Percentiles rank a stretch among this genome's conserved stretches.
These are phyloP conservation scores for Jaenimonas drosophilae DNA, from an alignment of 208 protist genomes.

Conservation along the genomic window DNA sequence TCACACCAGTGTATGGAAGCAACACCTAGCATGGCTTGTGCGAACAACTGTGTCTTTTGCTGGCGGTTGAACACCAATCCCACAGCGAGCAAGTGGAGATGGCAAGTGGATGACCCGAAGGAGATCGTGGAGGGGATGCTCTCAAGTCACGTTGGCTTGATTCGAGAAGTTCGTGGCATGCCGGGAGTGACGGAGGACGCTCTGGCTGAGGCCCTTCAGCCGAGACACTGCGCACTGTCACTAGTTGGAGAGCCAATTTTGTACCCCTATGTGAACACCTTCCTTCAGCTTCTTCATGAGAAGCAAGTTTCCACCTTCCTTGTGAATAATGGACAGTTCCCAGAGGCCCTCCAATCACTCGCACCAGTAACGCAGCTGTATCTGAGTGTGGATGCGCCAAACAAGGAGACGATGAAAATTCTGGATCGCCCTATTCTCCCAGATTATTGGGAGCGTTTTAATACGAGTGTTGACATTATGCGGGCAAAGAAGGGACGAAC, in stretches of 20 bases:
- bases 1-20: constrained; percentile 96
- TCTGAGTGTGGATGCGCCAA: constrained; percentile 90
- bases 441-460: constrained; percentile 93
- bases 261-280: constrained; percentile 93
- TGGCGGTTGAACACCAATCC: constrained; percentile 93
- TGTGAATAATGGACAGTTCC: constrained; percentile 92
- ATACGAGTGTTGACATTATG: constrained; percentile 87
- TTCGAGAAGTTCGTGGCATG: constrained; percentile 80
- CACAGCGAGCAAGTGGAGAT: constrained; percentile 85
- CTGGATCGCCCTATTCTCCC: constrained; percentile 88
- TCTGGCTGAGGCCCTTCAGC: constrained; percentile 75
- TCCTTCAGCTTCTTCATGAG: constrained; percentile 70
- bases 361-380: constrained; percentile 91
- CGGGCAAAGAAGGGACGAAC: constrained; percentile 84
- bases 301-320: constrained; percentile 88
- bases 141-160: constrained; percentile 59
- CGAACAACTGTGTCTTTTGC: constrained; percentile 96
- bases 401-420: constrained; percentile 80
- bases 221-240: constrained; percentile 91
- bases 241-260: constrained; percentile 94
- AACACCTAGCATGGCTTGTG: constrained; percentile 93
- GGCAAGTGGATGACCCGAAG: constrained; percentile 88
- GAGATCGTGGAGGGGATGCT: constrained; percentile 83
- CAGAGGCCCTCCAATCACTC: constrained; percentile 52
- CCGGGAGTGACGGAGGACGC: constrained; percentile 78